Evolutionary conservation across 106 monocot species (phyloP).

Genomic region (Agapanthus africanus): DNA sequence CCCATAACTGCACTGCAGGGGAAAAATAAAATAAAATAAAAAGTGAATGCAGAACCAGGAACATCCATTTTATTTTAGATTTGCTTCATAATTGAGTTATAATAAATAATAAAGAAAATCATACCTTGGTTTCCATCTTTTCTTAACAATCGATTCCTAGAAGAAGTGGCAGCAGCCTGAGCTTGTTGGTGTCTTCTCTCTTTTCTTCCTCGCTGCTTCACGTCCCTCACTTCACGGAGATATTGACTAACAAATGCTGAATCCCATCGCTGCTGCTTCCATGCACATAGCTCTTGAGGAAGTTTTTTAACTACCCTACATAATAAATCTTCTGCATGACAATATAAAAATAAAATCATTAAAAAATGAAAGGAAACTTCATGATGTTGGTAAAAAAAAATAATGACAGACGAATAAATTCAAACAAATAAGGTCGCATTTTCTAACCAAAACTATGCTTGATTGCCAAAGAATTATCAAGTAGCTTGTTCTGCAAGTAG

Average conservation of each 20-base stretch:
- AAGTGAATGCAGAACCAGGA: neutral
- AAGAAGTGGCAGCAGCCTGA: slow-evolving; percentile 61
- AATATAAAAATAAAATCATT: neutral
- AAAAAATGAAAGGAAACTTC: neutral
- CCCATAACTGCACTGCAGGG: slow-evolving; percentile 77
- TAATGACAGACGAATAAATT: neutral
- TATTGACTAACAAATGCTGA: slow-evolving; percentile 58
- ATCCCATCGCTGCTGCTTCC: slow-evolving; percentile 70
- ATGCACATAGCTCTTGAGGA: slow-evolving; percentile 51
- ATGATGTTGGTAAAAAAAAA: no score
- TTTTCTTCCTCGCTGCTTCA: slow-evolving; percentile 80
- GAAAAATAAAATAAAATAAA: slow-evolving; percentile 6
- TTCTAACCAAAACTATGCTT: slow-evolving; percentile 56
- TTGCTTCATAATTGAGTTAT: neutral
- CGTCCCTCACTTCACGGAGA: slow-evolving; percentile 76
- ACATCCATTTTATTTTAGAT: neutral
- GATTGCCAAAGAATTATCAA: slow-evolving; percentile 42
- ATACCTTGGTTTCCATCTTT: slow-evolving; percentile 62
- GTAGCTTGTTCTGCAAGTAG: slow-evolving; percentile 67
- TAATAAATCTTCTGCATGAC: slow-evolving; percentile 60
- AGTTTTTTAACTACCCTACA: slow-evolving; percentile 41
- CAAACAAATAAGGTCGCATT: slow-evolving; percentile 3
- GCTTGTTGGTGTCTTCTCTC: slow-evolving; percentile 85
- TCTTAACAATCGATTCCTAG: slow-evolving; percentile 48
- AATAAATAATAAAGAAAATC: neutral